Conservation (phyloP, 163 green algal genomes). For the Coccomyxa subellipsoidea region DNA sequence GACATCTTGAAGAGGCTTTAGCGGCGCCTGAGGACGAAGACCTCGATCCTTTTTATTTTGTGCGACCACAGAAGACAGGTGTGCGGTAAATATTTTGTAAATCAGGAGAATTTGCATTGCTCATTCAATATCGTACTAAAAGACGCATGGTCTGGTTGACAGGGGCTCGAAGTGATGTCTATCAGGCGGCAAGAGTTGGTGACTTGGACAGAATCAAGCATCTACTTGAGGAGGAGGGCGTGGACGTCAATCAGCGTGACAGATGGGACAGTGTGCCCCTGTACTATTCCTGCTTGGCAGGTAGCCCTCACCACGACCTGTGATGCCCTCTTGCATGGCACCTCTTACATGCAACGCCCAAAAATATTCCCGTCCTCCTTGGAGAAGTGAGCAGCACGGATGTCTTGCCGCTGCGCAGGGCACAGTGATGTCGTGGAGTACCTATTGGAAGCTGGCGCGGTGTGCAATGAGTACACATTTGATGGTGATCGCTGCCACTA, state of each 20-base stretch:
- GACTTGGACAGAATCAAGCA: constrained; percentile 27
- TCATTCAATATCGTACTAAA: not conserved
- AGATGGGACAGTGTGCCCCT: constrained; percentile 53
- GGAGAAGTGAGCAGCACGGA: not conserved
- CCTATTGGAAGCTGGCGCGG: constrained; percentile 45
- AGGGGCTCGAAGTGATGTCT: constrained; percentile 21
- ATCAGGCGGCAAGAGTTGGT: constrained; percentile 24
- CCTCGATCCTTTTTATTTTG: constrained; percentile 26
- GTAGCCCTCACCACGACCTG: not conserved
- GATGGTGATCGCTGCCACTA: constrained; percentile 44
- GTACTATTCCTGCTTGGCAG: constrained; percentile 58
- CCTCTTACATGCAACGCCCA: not conserved
- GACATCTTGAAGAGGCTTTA: constrained; percentile 2
- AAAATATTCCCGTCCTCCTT: not conserved
- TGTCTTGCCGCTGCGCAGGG: constrained; percentile 4
- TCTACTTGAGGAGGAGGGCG: constrained; percentile 41
- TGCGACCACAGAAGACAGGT: constrained; percentile 13
- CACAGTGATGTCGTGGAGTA: constrained; percentile 44
- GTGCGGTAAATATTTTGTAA: too few relatives aligned
- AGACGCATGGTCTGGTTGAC: not conserved
- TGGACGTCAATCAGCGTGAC: constrained; percentile 57
- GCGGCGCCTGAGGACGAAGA: constrained; percentile 14
- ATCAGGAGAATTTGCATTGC: not conserved
- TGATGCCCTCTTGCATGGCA: not conserved
- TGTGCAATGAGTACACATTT: constrained; percentile 57